Evolutionary conservation across 805 yeast species (phyloP), one percentile per base, ranked within the genome.

Genomic region (Metschnikowia lachancei): DNA sequence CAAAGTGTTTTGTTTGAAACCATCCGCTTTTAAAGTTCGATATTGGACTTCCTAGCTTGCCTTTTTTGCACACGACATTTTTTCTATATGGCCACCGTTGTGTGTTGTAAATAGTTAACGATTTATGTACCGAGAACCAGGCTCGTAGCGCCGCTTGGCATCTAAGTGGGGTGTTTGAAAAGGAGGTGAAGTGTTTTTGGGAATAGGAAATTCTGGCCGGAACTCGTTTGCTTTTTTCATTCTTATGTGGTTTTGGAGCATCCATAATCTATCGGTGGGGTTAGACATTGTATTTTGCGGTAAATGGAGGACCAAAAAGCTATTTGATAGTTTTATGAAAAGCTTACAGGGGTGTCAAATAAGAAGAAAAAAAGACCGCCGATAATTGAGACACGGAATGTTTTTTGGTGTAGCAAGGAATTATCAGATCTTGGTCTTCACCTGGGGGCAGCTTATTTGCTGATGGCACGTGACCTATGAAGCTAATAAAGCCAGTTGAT

Each of bases 171-270:
- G 14, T 17, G 20, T 13, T 14, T 29, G 18, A 34, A 28, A 10
- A 2, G 39, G 43, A 39, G 28, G n/a, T 4, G 34, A 30, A 13
- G 11, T 9, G 16, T 29, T 34, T 28, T 43, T 29, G 8, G 51
- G 31, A 11, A 51, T 35, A 18, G 59, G 59, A 32, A 52, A 55
- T 7, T 54, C 55, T 10, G 59, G 59, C 29, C 45, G 51, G 36
- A 40, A 38, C 39, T 55, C 59, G 30, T 34, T 35, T 26, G 50
- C 49, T 30, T 36, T 29, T 34, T 46, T 46, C 26, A 35, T 30
- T 10, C 56, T 46, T 13, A 55, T 45, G 45, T 55, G 59, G 50
- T 46, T 43, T 29, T 54, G 54, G 42, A 55, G 48, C 57, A 55
- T 55, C 47, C 50, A 39, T 42, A 55, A 49, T 16, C 59, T 41